Conservation (phyloP, 441 rosid species). For the Dalechampia spathulata region DNA sequence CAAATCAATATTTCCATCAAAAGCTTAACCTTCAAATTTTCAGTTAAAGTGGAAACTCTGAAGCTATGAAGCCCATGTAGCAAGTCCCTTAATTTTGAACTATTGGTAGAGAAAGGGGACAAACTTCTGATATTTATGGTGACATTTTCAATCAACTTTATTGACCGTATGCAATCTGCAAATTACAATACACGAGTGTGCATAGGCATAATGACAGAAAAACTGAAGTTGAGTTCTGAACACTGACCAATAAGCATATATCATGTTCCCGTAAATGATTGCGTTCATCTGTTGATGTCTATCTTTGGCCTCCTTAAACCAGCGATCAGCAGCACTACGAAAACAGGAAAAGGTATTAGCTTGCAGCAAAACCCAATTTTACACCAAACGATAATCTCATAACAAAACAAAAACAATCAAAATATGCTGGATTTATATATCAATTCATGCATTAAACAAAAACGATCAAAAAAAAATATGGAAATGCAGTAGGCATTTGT, state of each 20-base stretch:
- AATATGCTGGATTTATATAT: neutral
- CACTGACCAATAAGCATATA: conserved; percentile 81
- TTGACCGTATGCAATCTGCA: neutral
- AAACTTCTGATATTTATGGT: neutral
- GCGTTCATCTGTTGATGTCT: conserved; percentile 53
- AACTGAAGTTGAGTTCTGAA: neutral
- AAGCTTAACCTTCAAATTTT: neutral
- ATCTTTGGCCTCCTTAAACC: conserved; percentile 80
- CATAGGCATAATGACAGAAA: neutral
- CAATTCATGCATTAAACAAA: neutral
- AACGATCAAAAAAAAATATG: neutral
- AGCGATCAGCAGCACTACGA: conserved; percentile 94
- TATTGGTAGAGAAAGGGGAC: neutral
- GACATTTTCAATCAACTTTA: neutral
- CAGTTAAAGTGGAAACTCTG: neutral
- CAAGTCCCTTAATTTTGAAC: neutral
- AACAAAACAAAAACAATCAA: neutral
- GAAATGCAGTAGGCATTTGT: neutral
- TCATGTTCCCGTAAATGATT: conserved; percentile 79
- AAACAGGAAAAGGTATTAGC: conserved; percentile 36
- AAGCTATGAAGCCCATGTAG: neutral
- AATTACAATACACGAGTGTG: neutral
- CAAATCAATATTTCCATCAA: neutral
- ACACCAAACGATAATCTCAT: neutral
- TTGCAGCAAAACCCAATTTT: neutral